These are phyloP conservation scores for Saccharata proteae DNA, from an alignment of 2,329 filamentous ascomycete genomes.

Conservation along the genomic window DNA sequence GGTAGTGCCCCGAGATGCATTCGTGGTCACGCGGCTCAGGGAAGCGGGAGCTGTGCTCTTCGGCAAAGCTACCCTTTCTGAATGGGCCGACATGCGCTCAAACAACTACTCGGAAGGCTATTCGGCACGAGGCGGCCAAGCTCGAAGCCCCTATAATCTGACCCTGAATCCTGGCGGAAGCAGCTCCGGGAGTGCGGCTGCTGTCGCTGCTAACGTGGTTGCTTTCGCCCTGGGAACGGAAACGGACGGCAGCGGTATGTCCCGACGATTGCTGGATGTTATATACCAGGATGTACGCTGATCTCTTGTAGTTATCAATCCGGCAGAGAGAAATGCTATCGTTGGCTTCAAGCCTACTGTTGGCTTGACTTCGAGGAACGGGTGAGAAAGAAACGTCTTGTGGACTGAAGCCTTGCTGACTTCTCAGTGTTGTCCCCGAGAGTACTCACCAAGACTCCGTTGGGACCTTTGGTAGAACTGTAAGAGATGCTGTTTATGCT, in stretches of 20 bases:
- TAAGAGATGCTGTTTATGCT: constrained; percentile 54
- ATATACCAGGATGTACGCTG: too few relatives aligned
- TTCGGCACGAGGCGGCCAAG: constrained; percentile 20
- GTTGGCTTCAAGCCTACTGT: constrained; percentile 55
- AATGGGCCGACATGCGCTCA: constrained; percentile 52
- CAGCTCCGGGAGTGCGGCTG: constrained; percentile 53
- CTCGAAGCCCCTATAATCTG: constrained; percentile 48
- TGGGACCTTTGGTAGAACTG: constrained; percentile 54
- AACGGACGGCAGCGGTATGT: constrained; percentile 46
- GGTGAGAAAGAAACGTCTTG: background rate
- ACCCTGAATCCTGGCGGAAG: constrained; percentile 57
- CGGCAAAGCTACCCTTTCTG: constrained; percentile 57
- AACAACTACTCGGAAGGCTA: constrained; percentile 24
- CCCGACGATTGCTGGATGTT: too few relatives aligned
- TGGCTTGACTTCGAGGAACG: constrained; percentile 2
- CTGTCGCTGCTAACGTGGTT: constrained; percentile 50
- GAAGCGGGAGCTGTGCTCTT: constrained; percentile 56
- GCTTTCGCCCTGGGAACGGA: constrained; percentile 60
- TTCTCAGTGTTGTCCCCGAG: constrained; percentile 43
- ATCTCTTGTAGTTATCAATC: constrained; percentile 45
- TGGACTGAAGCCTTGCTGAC: too few relatives aligned
- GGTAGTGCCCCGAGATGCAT: constrained; percentile 55
- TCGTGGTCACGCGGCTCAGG: constrained; percentile 49
- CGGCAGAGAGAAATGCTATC: constrained; percentile 55
- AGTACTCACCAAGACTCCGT: constrained; percentile 56